Conservation (phyloP, 768 basidiomycete genomes). For the Erythrobasidium yunnanense region DNA sequence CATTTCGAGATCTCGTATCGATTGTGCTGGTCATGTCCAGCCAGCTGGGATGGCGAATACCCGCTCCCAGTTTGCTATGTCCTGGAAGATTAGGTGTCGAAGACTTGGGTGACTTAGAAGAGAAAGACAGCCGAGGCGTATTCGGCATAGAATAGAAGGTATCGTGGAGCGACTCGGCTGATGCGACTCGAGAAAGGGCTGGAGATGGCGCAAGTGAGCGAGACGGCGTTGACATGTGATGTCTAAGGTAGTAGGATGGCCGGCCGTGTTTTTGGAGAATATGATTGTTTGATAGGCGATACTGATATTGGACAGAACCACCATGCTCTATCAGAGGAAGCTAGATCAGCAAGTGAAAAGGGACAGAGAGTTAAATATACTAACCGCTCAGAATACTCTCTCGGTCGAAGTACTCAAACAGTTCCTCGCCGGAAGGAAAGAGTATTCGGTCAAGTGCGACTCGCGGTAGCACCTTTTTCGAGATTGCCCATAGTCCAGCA, state of each 20-base stretch:
- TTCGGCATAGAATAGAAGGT: slow-evolving; percentile 27
- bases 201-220: slow-evolving; percentile 25
- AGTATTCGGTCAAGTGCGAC: slow-evolving; percentile 37
- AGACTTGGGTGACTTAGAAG: not conserved
- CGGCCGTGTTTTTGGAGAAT: slow-evolving; percentile 31
- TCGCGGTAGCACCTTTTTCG: slow-evolving; percentile 35
- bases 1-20: not conserved
- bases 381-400: slow-evolving; percentile 29
- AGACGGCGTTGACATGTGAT: slow-evolving; percentile 3
- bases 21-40: slow-evolving; percentile 13
- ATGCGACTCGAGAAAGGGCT: no score
- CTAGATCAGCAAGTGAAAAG: no score
- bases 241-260: not conserved
- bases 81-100: not conserved
- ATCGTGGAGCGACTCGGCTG: no score
- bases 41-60: not conserved
- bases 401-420: slow-evolving; percentile 36
- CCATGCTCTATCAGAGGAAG: slow-evolving; percentile 34
- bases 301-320: slow-evolving; percentile 31
- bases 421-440: slow-evolving; percentile 32
- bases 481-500: slow-evolving; percentile 37
- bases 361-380: not conserved
- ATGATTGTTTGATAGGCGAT: slow-evolving; percentile 30
- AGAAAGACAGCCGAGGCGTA: slow-evolving; percentile 1
- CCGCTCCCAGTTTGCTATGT: not conserved